Evolutionary conservation across 2,329 filamentous ascomycete species (phyloP), one percentile per base, ranked within the genome.

Genomic region (Parascedosporium putredinis): DNA sequence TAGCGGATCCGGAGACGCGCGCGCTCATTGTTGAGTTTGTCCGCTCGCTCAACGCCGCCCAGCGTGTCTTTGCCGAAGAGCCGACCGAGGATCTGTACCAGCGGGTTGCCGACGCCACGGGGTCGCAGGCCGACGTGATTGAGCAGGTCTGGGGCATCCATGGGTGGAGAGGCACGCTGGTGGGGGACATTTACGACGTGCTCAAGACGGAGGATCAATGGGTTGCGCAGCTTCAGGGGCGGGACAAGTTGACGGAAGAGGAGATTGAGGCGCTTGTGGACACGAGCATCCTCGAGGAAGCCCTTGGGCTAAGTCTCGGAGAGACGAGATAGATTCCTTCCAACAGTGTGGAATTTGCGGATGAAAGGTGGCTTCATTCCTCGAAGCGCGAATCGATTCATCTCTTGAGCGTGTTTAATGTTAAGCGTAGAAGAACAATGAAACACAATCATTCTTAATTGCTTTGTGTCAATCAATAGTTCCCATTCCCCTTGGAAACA

Each of bases 11-110:
- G n/a, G 45, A 24, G 12, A 49, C 29, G 22, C 25, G 52, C 14
- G 31, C 29, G 7, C 45, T 51, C 5, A 53, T 53, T 18, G 49
- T 53, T 2, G 52, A 47, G 27, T 53, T 53, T 20, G 49, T 53
- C 5, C 14, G 36, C n/a, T 49, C 52, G 2, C 46, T 53, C 10
- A 14, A 47, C 27, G n/a, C 44, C 33, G 27, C 45, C 12, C 33
- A 27, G 24, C 16, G 48, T 16, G 31, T 43, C 12, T 53, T 49
- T 36, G 22, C 31, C 23, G 45, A 23, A 9, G 23, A 47, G 33
- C 45, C 49, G 2, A 25, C 3, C 16, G 38, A 49, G 42, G 22
- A 23, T 22, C 12, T 47, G 31, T 47, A 47, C 18, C 8, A 22
- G n/a, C n/a, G 43, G 18, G 52, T 53, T 9, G 49, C 46, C 8